These are phyloP conservation scores for Pseudomassariella vexata DNA, from an alignment of 2,329 filamentous ascomycete species.

Conservation along the genomic window DNA sequence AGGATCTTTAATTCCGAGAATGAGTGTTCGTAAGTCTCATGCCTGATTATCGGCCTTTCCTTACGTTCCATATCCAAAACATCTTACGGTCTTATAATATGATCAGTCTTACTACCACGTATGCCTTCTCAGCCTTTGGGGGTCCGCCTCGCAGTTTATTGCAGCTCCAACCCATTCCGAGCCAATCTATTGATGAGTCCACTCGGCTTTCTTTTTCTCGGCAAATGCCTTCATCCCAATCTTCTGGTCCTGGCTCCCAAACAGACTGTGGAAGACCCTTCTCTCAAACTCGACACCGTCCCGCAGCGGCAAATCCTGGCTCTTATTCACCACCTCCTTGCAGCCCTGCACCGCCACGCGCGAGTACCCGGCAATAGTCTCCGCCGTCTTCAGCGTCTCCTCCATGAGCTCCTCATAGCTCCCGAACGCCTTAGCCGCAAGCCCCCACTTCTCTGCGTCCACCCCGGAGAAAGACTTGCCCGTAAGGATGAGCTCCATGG, in stretches of 20 bases:
- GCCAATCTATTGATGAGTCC: conserved; percentile 64
- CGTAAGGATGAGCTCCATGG: conserved; percentile 89
- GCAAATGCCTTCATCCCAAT: conserved; percentile 94
- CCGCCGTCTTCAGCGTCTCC: conserved; percentile 74
- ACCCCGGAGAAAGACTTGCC: conserved; percentile 77
- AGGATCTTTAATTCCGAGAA: too few relatives aligned
- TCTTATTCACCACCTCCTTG: conserved; percentile 99
- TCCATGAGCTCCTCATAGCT: conserved; percentile 78
- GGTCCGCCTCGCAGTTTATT: too few relatives aligned
- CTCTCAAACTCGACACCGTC: conserved; percentile 96
- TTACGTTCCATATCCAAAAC: too few relatives aligned
- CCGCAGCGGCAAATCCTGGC: conserved; percentile 78
- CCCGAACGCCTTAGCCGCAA: conserved; percentile 77
- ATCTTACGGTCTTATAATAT: too few relatives aligned
- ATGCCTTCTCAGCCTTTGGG: too few relatives aligned
- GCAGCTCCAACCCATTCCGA: not conserved
- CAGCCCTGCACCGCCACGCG: conserved; percentile 80
- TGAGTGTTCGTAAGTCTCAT: too few relatives aligned
- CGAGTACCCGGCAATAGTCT: conserved; percentile 82
- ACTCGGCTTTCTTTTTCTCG: conserved; percentile 89
- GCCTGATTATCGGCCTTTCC: too few relatives aligned
- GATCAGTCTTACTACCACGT: too few relatives aligned
- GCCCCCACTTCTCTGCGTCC: conserved; percentile 84
- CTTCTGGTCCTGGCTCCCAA: conserved; percentile 95
- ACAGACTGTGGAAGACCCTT: conserved; percentile 85